Evolutionary conservation across 192 early-diverging fungal species (phyloP).

Genomic region (Phlyctochytrium planicorne): DNA sequence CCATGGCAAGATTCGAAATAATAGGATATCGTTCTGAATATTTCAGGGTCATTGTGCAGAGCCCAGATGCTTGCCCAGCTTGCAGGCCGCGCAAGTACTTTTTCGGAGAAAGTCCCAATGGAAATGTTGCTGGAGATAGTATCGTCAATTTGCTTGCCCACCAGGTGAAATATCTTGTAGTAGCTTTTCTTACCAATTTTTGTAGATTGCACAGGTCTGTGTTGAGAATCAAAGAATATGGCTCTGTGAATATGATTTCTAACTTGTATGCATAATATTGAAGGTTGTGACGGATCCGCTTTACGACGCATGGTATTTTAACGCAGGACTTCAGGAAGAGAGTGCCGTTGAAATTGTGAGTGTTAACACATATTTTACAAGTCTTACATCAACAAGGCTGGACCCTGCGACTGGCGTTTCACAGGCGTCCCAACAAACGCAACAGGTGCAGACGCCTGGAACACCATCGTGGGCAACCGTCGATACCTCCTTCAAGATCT

Average conservation of each 20-base stretch:
- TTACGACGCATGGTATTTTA: neutral
- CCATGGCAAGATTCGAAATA: too few species aligned
- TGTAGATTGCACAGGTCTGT: too few species aligned
- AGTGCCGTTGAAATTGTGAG: neutral
- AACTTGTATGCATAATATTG: neutral
- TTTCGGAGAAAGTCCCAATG: neutral
- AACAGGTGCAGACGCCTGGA: neutral
- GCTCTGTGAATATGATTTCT: too few species aligned
- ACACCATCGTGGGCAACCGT: neutral
- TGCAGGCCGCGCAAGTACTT: neutral
- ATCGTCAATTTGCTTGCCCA: neutral
- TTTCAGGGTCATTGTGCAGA: neutral
- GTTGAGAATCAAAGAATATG: too few species aligned
- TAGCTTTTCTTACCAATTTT: neutral
- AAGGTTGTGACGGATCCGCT: neutral
- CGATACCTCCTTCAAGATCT: neutral
- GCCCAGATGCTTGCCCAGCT: constrained; percentile 1
- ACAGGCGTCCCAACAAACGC: neutral
- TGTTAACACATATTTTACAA: too few species aligned
- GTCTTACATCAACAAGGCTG: too few species aligned
- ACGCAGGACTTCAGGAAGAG: neutral
- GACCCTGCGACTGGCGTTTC: neutral
- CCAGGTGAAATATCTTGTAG: neutral
- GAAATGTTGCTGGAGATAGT: neutral
- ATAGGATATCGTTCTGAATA: too few species aligned